These are phyloP conservation scores for Hypoxylon lenormandii DNA, from an alignment of 495 filamentous ascomycete genomes.

Conservation along the genomic window DNA sequence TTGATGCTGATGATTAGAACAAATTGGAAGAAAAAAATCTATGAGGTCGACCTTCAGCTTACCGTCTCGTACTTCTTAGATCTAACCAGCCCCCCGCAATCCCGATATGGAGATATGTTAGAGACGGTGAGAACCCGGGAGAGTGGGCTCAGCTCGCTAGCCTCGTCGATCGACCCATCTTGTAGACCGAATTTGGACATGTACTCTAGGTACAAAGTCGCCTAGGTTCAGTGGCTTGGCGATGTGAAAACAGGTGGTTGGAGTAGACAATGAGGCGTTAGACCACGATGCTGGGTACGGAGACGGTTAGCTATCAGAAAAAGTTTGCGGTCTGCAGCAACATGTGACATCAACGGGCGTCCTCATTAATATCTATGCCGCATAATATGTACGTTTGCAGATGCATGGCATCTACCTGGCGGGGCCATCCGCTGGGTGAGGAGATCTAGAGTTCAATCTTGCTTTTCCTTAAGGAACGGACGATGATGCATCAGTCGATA, in stretches of 20 bases:
- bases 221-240: constrained; percentile 8
- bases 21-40: too few species aligned
- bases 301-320: constrained; percentile 13
- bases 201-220: background rate
- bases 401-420: too few species aligned
- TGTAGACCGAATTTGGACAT: background rate
- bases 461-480: constrained; percentile 18
- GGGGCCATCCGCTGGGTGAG: background rate
- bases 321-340: constrained; percentile 1
- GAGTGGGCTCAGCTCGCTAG: constrained; percentile 8
- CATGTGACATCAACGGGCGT: constrained; percentile 25
- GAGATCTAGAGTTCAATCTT: constrained; percentile 8
- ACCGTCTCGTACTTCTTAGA: constrained; percentile 2
- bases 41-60: background rate
- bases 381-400: too few species aligned
- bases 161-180: constrained; percentile 5
- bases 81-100: background rate
- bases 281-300: constrained; percentile 17
- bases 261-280: constrained; percentile 9
- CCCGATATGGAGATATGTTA: constrained; percentile 14
- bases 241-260: constrained; percentile 16
- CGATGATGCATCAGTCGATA: background rate
- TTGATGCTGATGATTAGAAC: too few species aligned
- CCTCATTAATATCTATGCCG: background rate
- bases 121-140: constrained; percentile 33